These are phyloP conservation scores for Thelephora terrestris DNA, from an alignment of 1,284 basidiomycete genomes.

Conservation along the genomic window DNA sequence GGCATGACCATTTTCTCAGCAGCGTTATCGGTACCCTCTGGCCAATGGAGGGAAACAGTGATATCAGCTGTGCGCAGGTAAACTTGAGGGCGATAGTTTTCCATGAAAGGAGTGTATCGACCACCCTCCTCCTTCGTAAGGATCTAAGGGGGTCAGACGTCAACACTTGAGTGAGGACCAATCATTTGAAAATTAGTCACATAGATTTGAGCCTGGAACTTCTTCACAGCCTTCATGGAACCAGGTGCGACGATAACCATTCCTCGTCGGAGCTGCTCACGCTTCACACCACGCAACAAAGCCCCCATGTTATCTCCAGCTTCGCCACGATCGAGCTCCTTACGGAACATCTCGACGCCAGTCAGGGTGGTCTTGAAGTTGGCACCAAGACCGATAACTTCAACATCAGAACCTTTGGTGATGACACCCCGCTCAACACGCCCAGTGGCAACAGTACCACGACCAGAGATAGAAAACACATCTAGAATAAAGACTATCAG, in stretches of 20 bases:
- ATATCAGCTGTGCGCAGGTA: constrained; percentile 97
- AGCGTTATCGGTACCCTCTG: constrained; percentile 68
- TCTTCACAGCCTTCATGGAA: constrained; percentile 90
- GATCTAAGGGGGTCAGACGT: constrained; percentile 35
- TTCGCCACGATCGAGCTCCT: constrained; percentile 95
- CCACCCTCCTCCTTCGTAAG: constrained; percentile 97
- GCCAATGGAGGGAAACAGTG: constrained; percentile 81
- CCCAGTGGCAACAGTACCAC: constrained; percentile 97
- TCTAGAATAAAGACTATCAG: constrained; percentile 34
- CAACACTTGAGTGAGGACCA: constrained; percentile 2
- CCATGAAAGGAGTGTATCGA: constrained; percentile 95
- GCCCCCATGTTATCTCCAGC: constrained; percentile 99
- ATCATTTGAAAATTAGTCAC: constrained; percentile 23
- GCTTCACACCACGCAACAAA: constrained; percentile 93
- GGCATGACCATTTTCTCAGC: constrained; percentile 95
- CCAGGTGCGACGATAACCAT: constrained; percentile 88
- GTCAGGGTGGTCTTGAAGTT: constrained; percentile 91
- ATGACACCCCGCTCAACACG: constrained; percentile 92
- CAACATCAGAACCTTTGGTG: constrained; percentile 90
- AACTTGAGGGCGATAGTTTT: constrained; percentile 93
- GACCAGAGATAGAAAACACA: constrained; percentile 96
- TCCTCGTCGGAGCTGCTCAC: constrained; percentile 92
- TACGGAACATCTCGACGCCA: constrained; percentile 99
- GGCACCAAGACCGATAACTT: constrained; percentile 84
- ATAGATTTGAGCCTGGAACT: constrained; percentile 91